These are phyloP conservation scores for Bretschneidera sinensis DNA, from an alignment of 345 rosid species.

Conservation along the genomic window DNA sequence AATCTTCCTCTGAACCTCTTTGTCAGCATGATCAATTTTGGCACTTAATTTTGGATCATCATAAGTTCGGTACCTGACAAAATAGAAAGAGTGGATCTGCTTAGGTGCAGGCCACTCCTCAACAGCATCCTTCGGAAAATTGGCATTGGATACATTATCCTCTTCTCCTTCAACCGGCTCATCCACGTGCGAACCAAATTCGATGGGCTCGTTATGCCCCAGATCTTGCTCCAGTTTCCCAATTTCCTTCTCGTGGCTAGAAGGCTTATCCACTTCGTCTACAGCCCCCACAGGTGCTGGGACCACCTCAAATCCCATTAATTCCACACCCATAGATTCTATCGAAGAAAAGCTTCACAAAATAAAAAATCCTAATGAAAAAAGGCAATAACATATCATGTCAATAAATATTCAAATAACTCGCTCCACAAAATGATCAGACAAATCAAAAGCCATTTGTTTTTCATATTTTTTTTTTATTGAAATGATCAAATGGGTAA, in stretches of 20 bases:
- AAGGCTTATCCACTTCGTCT: conserved; percentile 28
- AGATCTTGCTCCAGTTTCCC: conserved; percentile 45
- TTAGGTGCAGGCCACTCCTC: conserved; percentile 81
- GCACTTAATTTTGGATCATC: conserved; percentile 63
- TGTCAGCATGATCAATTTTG: conserved; percentile 60
- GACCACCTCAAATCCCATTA: conserved; percentile 65
- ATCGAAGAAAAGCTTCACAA: conserved; percentile 16
- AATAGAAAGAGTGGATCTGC: conserved; percentile 61
- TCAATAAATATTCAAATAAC: not conserved
- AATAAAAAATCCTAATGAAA: conserved; percentile 21
- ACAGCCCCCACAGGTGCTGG: conserved; percentile 47
- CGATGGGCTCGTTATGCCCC: conserved; percentile 33
- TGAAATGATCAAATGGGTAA: not conserved
- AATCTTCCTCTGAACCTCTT: conserved; percentile 47
- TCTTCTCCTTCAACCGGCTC: conserved; percentile 40
- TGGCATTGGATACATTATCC: conserved; percentile 36
- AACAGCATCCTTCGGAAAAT: conserved; percentile 54
- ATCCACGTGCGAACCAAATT: conserved; percentile 57
- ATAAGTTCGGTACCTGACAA: conserved; percentile 44
- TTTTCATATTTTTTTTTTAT: not conserved
- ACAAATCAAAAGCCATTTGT: not conserved
- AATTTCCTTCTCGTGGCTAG: conserved; percentile 35
- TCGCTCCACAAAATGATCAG: not conserved
- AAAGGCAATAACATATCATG: not conserved
- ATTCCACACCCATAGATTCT: conserved; percentile 74